A percentile compares a stretch with the other conserved stretches of the same genome.
Conservation (phyloP, 1,284 basidiomycete genomes). For the Ustilago esculenta region DNA sequence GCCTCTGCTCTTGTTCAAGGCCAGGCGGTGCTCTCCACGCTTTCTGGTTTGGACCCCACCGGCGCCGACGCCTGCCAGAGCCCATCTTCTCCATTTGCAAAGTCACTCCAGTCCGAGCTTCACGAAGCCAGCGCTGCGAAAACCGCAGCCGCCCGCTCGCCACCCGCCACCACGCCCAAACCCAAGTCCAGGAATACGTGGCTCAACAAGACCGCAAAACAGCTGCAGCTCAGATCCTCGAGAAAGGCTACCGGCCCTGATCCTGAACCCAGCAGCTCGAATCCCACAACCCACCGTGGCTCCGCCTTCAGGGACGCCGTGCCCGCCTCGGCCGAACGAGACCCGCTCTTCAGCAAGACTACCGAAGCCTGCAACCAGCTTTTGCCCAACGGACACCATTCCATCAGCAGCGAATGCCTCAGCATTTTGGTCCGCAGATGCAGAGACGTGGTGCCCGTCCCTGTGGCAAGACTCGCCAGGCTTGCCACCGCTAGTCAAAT, state of each 20-base stretch:
- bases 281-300: constrained; percentile 6
- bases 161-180: neutral
- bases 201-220: constrained; percentile 56
- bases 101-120: constrained; percentile 35
- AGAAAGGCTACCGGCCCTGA: constrained; percentile 25
- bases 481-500: constrained; percentile 35
- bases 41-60: constrained; percentile 14
- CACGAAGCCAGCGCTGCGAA: neutral
- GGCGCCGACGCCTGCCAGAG: neutral
- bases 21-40: constrained; percentile 24
- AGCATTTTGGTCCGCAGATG: constrained; percentile 56
- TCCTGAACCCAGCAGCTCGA: neutral
- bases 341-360: constrained; percentile 27
- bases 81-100: constrained; percentile 1
- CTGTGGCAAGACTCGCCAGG: constrained; percentile 60
- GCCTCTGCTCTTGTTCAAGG: constrained; percentile 49
- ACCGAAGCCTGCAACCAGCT: constrained; percentile 29
- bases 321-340: neutral
- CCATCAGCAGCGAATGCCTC: constrained; percentile 45
- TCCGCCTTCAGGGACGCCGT: constrained; percentile 14
- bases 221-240: constrained; percentile 38
- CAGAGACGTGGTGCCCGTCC: constrained; percentile 64
- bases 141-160: neutral
- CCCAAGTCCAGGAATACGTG: constrained; percentile 46
- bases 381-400: constrained; percentile 22